Base-by-base conservation (phyloP, 805 yeast genomes). In the Metschnikowia lunata region DNA sequence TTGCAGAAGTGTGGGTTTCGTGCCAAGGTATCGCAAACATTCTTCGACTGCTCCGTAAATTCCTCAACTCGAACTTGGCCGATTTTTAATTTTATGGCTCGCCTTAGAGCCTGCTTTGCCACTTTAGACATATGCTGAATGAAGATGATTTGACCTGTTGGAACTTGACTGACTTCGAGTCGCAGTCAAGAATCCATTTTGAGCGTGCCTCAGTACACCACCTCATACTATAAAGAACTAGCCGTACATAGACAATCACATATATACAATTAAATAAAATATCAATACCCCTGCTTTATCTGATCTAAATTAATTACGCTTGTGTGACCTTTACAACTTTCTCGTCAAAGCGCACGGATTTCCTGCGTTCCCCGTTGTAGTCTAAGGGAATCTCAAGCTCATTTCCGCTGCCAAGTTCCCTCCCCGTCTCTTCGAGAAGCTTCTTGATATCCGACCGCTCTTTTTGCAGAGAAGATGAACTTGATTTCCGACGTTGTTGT, bases 261-360 rank as follows among this genome's bases (percentile, higher is more conserved):
- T n/a, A n/a, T n/a, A n/a, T n/a, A n/a, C n/a, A n/a, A n/a, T n/a
- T n/a, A n/a, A n/a, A n/a, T n/a, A n/a, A n/a, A n/a, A n/a, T n/a
- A n/a, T n/a, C n/a, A n/a, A n/a, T n/a, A n/a, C n/a, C n/a, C n/a
- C n/a, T n/a, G n/a, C n/a, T n/a, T n/a, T n/a, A n/a, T n/a, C n/a
- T n/a, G n/a, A n/a, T n/a, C n/a, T n/a, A 28, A 8, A 28, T 28
- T 28, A 8, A 11, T 28, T 28, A 28, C 30, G 8, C 10, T 28
- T 28, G 30, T 11, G 30, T 28, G 11, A 28, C 30, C 30, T 46
- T 48, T 7, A 46, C 66, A 8, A 82, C 87, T 46, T 73, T 71
- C 45, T 79, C 83, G 50, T 80, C 83, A 54, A 82, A 82, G 50
- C 87, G 67, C 2, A 82, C 87, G 6, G 85, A 79, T 50, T 82